Conservation (phyloP, 176 grass and related monocot species). For the Melocanna baccifera region DNA sequence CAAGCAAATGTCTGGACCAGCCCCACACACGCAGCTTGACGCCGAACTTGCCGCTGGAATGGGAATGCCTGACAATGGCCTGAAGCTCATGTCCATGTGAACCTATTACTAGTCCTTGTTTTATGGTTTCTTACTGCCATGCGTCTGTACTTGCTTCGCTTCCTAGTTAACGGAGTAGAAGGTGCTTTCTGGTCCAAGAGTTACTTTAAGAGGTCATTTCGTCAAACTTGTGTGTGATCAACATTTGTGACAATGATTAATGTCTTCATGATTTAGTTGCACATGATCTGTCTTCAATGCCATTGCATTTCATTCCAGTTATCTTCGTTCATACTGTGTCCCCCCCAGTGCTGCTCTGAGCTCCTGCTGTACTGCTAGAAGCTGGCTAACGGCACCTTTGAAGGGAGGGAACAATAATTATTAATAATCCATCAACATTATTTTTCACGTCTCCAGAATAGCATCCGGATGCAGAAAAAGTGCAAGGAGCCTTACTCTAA, state of each 20-base stretch:
- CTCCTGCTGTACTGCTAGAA: too few relatives aligned
- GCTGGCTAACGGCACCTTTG: too few relatives aligned
- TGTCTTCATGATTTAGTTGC: background rate
- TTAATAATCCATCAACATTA: background rate
- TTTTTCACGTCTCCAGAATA: background rate
- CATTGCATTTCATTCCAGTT: too few relatives aligned
- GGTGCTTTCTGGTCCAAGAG: background rate
- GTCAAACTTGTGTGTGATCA: background rate
- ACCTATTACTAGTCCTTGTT: background rate
- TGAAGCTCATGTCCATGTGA: slow-evolving; percentile 87
- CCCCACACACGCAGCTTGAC: slow-evolving; percentile 76
- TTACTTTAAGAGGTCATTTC: background rate
- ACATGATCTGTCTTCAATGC: background rate
- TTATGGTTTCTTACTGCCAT: background rate
- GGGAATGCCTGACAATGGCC: slow-evolving; percentile 92
- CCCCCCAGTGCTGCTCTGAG: too few relatives aligned
- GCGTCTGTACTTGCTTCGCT: slow-evolving; percentile 12
- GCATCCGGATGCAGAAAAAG: background rate
- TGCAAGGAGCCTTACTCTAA: too few relatives aligned
- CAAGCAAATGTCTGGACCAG: slow-evolving; percentile 72
- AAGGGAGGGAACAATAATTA: too few relatives aligned
- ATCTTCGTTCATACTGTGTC: too few relatives aligned
- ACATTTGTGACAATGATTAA: background rate
- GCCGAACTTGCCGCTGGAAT: slow-evolving; percentile 87
- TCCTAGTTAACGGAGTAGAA: background rate